Evolutionary conservation across 345 rosid genomes (phyloP).

Genomic region (Rhizophora apiculata): DNA sequence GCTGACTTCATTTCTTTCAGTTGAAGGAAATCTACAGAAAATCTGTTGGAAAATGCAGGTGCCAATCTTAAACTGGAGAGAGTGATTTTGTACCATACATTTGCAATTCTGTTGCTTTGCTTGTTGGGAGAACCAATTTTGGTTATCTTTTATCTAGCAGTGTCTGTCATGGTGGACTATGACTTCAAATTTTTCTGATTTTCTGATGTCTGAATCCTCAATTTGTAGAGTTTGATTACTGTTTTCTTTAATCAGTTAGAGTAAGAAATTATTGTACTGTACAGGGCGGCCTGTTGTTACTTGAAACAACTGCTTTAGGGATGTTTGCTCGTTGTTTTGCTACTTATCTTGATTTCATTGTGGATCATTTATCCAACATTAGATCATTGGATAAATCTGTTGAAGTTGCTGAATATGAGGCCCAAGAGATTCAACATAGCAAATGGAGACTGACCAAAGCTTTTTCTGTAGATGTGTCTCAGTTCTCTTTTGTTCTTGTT

Average conservation of each 20-base stretch:
- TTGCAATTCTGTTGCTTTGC: slow-evolving; percentile 13
- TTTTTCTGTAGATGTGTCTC: slow-evolving; percentile 43
- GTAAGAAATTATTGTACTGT: slow-evolving; percentile 32
- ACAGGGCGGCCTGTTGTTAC: slow-evolving; percentile 76
- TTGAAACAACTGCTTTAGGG: slow-evolving; percentile 59
- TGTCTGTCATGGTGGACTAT: background rate
- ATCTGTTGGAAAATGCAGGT: slow-evolving; percentile 66
- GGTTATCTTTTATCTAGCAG: background rate
- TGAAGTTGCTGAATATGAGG: slow-evolving; percentile 33
- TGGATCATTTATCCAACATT: slow-evolving; percentile 32
- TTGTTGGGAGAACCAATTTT: slow-evolving; percentile 1
- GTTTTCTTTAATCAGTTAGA: slow-evolving; percentile 20
- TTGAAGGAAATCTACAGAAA: slow-evolving; percentile 51
- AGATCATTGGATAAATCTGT: slow-evolving; percentile 28
- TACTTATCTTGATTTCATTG: slow-evolving; percentile 35
- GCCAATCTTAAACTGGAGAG: slow-evolving; percentile 15
- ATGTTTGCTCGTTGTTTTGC: slow-evolving; percentile 43
- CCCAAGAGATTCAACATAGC: slow-evolving; percentile 35
- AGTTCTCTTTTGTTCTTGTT: slow-evolving; percentile 57
- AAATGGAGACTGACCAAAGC: slow-evolving; percentile 40
- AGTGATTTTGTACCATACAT: background rate
- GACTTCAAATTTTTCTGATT: background rate
- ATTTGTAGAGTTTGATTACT: slow-evolving; percentile 6
- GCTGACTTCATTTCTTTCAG: slow-evolving; percentile 53
- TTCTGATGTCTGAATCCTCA: slow-evolving; percentile 4